These are phyloP conservation scores for Ceratonia siliqua DNA, from an alignment of 306 rosid species.

Conservation along the genomic window DNA sequence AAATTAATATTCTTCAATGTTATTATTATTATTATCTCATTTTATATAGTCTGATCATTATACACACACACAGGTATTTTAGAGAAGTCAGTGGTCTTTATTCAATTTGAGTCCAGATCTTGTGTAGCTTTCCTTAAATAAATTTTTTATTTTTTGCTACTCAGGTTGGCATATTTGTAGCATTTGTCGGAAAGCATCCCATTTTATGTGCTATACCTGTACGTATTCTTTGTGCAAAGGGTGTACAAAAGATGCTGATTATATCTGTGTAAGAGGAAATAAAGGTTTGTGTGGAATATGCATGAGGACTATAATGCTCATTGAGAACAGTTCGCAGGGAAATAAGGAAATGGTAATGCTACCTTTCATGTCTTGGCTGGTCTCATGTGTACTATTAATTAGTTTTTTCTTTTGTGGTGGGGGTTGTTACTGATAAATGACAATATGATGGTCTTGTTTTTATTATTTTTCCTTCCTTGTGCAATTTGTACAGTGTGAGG, in stretches of 20 bases:
- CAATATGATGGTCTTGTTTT: conserved; percentile 30
- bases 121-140: not conserved
- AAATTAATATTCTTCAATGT: conserved; percentile 13
- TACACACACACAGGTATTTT: not conserved
- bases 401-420: no score
- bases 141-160: conserved; percentile 17
- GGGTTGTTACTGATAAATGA: not conserved
- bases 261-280: conserved; percentile 74
- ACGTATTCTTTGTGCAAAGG: conserved; percentile 90
- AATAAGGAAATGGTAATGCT: conserved; percentile 72
- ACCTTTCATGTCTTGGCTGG: conserved; percentile 29
- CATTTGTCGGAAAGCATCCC: conserved; percentile 74
- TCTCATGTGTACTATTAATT: not conserved
- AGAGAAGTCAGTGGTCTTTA: not conserved
- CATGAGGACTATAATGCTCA: conserved; percentile 84
- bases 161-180: conserved; percentile 99
- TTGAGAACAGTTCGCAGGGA: conserved; percentile 67
- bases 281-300: conserved; percentile 91
- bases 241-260: conserved; percentile 80
- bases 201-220: conserved; percentile 95
- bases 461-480: not conserved
- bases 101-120: conserved; percentile 19
- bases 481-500: conserved; percentile 47
- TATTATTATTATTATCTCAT: not conserved
- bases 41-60: not conserved